Evolutionary conservation across 768 basidiomycete genomes (phyloP).

Genomic region (Udeniomyces megalosporus): DNA sequence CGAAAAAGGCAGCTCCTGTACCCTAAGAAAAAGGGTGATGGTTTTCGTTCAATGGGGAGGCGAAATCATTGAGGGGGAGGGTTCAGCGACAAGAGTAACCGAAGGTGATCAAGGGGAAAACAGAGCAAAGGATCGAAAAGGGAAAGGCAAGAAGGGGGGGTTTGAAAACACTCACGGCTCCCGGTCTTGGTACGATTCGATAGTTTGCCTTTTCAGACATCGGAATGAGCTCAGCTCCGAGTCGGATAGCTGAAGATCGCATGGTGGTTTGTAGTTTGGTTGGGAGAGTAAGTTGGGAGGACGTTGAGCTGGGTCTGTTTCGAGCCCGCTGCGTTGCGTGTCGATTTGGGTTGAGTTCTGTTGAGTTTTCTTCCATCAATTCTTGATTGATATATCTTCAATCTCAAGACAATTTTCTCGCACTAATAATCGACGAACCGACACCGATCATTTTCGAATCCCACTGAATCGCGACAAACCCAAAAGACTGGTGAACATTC

Average conservation of each 20-base stretch:
- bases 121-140: neutral
- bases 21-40: neutral
- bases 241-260: neutral
- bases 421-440: too few species aligned
- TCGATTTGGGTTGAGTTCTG: too few species aligned
- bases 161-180: neutral
- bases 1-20: neutral
- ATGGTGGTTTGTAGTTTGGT: too few species aligned
- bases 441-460: too few species aligned
- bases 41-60: neutral
- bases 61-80: neutral
- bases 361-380: too few species aligned
- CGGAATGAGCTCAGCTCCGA: conserved; percentile 10
- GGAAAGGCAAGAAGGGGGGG: neutral
- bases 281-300: too few species aligned
- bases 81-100: neutral
- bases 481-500: too few species aligned
- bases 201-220: neutral
- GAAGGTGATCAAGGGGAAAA: neutral
- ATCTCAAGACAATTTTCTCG: too few species aligned
- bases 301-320: too few species aligned
- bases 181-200: neutral
- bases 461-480: too few species aligned
- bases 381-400: too few species aligned
- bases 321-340: too few species aligned